A percentile compares a stretch with the other conserved stretches of the same genome.
Conservation (phyloP, 2,329 filamentous ascomycete species). For the Zymoseptoria brevis region DNA sequence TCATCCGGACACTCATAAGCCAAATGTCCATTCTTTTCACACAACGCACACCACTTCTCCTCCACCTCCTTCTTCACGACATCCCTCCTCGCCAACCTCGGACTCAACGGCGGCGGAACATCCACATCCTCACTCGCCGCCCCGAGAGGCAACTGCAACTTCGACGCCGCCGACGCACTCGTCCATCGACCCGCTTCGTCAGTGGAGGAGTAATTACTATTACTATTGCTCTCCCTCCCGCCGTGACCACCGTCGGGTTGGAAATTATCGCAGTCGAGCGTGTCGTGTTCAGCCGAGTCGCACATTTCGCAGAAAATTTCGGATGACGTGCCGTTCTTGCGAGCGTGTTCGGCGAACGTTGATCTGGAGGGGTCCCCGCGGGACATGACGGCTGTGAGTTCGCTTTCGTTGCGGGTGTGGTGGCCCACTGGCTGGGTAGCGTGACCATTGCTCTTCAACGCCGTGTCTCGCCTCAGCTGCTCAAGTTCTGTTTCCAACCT, state of each 20-base stretch:
- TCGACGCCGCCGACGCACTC: neutral
- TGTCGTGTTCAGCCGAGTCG: conserved; percentile 84
- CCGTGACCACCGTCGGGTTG: neutral
- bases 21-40: conserved; percentile 91
- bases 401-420: conserved; percentile 34
- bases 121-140: neutral
- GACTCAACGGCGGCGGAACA: conserved; percentile 10
- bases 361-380: conserved; percentile 54
- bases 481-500: conserved; percentile 86
- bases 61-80: conserved; percentile 10
- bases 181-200: neutral
- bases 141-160: neutral
- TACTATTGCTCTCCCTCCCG: neutral
- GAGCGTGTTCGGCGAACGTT: conserved; percentile 55
- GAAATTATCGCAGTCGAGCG: conserved; percentile 68
- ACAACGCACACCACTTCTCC: conserved; percentile 93
- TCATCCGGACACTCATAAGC: conserved; percentile 46
- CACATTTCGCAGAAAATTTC: conserved; percentile 88
- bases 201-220: neutral
- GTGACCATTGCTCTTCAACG: conserved; percentile 34
- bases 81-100: conserved; percentile 1
- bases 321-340: conserved; percentile 22
- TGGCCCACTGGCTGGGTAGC: no score
- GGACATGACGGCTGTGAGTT: conserved; percentile 14
- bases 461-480: conserved; percentile 37